Conservation (phyloP, 306 rosid species). For the Aeschynomene evenia region DNA sequence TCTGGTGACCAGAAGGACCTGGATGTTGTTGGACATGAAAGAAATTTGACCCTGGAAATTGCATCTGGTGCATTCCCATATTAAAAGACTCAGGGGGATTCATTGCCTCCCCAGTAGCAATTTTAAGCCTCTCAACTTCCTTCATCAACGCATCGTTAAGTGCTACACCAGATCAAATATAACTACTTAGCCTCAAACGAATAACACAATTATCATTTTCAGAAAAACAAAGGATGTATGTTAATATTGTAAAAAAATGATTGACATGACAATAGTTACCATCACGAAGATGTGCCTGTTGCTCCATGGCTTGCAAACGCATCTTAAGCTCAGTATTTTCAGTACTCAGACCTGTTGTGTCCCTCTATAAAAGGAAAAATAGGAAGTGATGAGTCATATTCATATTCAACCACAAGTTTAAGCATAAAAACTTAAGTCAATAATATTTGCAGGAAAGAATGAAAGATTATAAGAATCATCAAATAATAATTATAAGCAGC, state of each 20-base stretch:
- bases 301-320: slow-evolving; percentile 97
- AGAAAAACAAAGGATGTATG: neutral
- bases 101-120: slow-evolving; percentile 88
- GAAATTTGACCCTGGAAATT: slow-evolving; percentile 56
- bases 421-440: slow-evolving; percentile 1
- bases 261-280: slow-evolving; percentile 47
- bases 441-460: neutral
- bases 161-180: slow-evolving; percentile 50
- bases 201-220: neutral
- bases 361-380: slow-evolving; percentile 52
- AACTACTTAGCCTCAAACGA: neutral
- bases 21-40: slow-evolving; percentile 62
- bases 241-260: slow-evolving; percentile 11
- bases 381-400: slow-evolving; percentile 20
- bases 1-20: slow-evolving; percentile 60
- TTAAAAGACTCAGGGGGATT: slow-evolving; percentile 70
- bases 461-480: neutral
- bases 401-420: slow-evolving; percentile 18
- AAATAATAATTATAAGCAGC: slow-evolving; percentile 3
- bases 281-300: slow-evolving; percentile 95
- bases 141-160: slow-evolving; percentile 87
- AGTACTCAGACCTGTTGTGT: slow-evolving; percentile 75
- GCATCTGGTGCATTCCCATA: slow-evolving; percentile 83
- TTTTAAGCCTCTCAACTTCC: slow-evolving; percentile 94
- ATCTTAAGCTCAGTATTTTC: slow-evolving; percentile 96